Percentiles rank a stretch among this genome's conserved stretches.
Conservation (phyloP, 352 stramenopile genomes). For the Globisporangium cederbergense region DNA sequence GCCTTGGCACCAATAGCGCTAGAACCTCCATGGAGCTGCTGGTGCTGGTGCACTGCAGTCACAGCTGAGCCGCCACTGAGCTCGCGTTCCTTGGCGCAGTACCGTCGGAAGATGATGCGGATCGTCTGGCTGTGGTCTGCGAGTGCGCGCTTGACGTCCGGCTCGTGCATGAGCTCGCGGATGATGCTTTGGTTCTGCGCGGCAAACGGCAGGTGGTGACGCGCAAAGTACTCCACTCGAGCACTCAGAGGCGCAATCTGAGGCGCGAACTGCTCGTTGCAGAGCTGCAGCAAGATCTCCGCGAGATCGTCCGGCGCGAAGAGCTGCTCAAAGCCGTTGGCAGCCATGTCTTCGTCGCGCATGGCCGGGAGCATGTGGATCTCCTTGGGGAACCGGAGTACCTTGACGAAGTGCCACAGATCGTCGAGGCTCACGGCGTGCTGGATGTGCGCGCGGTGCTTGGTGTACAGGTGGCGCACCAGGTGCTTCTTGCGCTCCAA, state of each 20-base stretch:
- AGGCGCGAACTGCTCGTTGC: conserved; percentile 74
- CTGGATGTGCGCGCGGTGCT: conserved; percentile 29
- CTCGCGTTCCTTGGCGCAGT: conserved; percentile 65
- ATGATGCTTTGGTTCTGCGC: conserved; percentile 54
- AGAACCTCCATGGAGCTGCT: conserved; percentile 4
- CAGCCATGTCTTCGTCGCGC: conserved; percentile 46
- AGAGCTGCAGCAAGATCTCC: conserved; percentile 64
- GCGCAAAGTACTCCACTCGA: conserved; percentile 58
- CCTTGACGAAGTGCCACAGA: conserved; percentile 68
- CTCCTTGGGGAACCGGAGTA: conserved; percentile 48
- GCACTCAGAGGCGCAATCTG: conserved; percentile 47
- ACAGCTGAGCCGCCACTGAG: neutral
- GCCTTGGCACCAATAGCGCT: neutral
- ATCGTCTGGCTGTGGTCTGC: conserved; percentile 51
- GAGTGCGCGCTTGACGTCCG: conserved; percentile 55
- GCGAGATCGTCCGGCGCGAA: conserved; percentile 62
- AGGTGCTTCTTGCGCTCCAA: conserved; percentile 55
- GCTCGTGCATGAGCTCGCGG: conserved; percentile 47
- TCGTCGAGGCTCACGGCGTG: conserved; percentile 62
- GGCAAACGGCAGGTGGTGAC: conserved; percentile 45
- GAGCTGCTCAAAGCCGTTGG: conserved; percentile 44
- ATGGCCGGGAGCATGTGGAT: conserved; percentile 55
- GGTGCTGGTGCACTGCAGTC: neutral
- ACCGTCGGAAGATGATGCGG: conserved; percentile 68
- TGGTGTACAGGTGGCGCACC: conserved; percentile 57